Evolutionary conservation across 176 grass and related monocot genomes (phyloP).

Genomic region (Neostapfia colusana): DNA sequence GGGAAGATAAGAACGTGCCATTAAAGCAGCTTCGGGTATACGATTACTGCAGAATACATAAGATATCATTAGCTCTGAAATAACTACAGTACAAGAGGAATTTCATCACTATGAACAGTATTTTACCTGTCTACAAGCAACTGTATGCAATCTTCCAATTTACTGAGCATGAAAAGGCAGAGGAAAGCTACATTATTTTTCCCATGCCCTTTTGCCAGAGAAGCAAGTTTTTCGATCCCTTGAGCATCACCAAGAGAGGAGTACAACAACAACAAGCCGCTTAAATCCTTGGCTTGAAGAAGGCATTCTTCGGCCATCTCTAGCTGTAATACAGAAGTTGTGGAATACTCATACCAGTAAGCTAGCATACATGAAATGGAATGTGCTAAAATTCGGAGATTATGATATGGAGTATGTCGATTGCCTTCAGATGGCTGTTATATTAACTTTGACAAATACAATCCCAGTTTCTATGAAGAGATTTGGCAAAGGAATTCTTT

Average conservation of each 20-base stretch:
- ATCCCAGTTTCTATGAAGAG: slow-evolving; percentile 1
- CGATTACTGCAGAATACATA: slow-evolving; percentile 69
- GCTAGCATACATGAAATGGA: not conserved
- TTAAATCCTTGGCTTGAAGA: slow-evolving; percentile 85
- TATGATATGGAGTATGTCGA: not conserved
- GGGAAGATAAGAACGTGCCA: slow-evolving; percentile 94
- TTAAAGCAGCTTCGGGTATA: slow-evolving; percentile 95
- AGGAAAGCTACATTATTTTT: slow-evolving; percentile 99
- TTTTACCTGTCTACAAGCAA: slow-evolving; percentile 86
- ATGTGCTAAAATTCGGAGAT: slow-evolving; percentile 3
- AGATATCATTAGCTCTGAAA: slow-evolving; percentile 14
- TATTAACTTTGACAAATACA: not conserved
- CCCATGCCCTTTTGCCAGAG: slow-evolving; percentile 81
- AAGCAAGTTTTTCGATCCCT: slow-evolving; percentile 72
- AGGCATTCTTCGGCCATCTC: slow-evolving; percentile 91
- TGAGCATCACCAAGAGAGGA: slow-evolving; percentile 94
- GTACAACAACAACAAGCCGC: slow-evolving; percentile 85
- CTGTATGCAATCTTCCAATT: slow-evolving; percentile 93
- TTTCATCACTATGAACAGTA: slow-evolving; percentile 9
- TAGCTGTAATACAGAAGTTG: slow-evolving; percentile 61
- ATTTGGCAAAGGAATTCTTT: not conserved
- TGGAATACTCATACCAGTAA: slow-evolving; percentile 4
- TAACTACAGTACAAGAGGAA: slow-evolving; percentile 1
- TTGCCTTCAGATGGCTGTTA: not conserved
- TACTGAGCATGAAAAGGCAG: slow-evolving; percentile 90